Evolutionary conservation across 805 yeast species (phyloP), one percentile per base, ranked within the genome.

Genomic region (Priceomyces haplophilus): DNA sequence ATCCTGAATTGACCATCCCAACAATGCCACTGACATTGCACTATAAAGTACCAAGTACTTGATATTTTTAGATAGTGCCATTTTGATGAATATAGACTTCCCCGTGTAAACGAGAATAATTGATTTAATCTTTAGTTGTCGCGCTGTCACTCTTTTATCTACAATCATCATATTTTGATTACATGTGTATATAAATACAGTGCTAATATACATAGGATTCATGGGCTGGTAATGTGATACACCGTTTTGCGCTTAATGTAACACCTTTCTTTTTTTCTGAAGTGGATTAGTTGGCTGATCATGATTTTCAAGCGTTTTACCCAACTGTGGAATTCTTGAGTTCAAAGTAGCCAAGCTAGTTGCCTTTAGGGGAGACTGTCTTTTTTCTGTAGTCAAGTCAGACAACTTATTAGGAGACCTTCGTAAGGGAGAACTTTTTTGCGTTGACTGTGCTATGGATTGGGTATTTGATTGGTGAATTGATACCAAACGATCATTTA

Each of bases 1-100:
- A 35, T 58, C 59, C 36, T 45, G 45, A 2, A 60, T 38, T 3
- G 66, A 50, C 50, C 54, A 52, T 8, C 49, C 44, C 38, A 56
- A 49, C 38, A 54, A 48, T 6, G 43, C 48, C 13, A 53, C 40
- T 4, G 65, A 55, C 16, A 54, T 38, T 2, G 49, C 38, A 7
- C 58, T 39, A 34, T 59, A 59, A 5, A 52, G 51, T 5, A 55
- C 19, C 12, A 54, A 42, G 46, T 56, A 56, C 34, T 43, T 42
- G 15, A 36, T 15, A 27, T 44, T 47, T 43, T 48, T 47, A 8
- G 46, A 35, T 18, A 51, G 20, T 17, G 37, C 45, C 48, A 45
- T 48, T 7, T 12, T 36, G 8, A 13, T 21, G 3, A 7, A 7
- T 3, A 19, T 18, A n/a, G n/a, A 16, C 35, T 17, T 11, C 12